Conservation (phyloP, 2,329 filamentous ascomycete genomes). For the Dactylellina drechsleri region DNA sequence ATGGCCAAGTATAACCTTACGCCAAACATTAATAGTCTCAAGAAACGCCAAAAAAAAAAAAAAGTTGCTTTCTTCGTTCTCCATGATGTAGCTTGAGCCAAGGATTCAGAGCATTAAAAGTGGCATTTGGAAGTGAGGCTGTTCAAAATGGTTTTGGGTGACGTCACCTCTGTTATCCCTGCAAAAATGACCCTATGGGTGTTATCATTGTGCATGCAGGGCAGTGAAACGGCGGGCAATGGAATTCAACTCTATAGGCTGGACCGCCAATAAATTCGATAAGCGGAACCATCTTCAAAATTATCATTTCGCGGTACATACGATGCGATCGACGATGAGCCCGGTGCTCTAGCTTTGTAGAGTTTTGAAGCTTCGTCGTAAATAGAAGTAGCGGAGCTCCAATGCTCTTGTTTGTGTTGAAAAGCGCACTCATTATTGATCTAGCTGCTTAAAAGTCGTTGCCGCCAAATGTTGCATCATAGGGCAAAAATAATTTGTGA, state of each 20-base stretch:
- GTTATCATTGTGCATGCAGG: slow-evolving; percentile 56
- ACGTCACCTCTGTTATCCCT: slow-evolving; percentile 53
- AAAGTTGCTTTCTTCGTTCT: slow-evolving; percentile 24
- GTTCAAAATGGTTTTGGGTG: slow-evolving; percentile 47
- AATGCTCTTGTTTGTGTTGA: slow-evolving; percentile 16
- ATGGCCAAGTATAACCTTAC: slow-evolving; percentile 7
- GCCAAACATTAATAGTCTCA: not conserved
- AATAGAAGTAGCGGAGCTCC: slow-evolving; percentile 11
- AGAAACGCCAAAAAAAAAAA: slow-evolving; percentile 19
- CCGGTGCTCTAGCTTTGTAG: not conserved
- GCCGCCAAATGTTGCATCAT: slow-evolving; percentile 42
- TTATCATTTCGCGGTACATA: slow-evolving; percentile 7
- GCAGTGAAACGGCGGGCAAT: slow-evolving; percentile 22
- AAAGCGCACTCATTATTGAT: slow-evolving; percentile 19
- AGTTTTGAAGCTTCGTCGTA: not conserved
- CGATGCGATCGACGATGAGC: slow-evolving; percentile 45
- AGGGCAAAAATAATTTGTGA: slow-evolving; percentile 3
- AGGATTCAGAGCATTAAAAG: slow-evolving; percentile 28
- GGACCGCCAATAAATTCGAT: slow-evolving; percentile 16
- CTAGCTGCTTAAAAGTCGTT: slow-evolving; percentile 8
- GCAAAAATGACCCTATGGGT: slow-evolving; percentile 41
- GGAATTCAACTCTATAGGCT: slow-evolving; percentile 34
- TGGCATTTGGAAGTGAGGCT: slow-evolving; percentile 44
- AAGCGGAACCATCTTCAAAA: slow-evolving; percentile 26
- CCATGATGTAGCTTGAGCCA: slow-evolving; percentile 40